Percentiles rank a stretch among this genome's conserved stretches.
phyloP scores from a whole-genome alignment of 257 asterid genomes.

The Rauvolfia tetraphylla region DNA sequence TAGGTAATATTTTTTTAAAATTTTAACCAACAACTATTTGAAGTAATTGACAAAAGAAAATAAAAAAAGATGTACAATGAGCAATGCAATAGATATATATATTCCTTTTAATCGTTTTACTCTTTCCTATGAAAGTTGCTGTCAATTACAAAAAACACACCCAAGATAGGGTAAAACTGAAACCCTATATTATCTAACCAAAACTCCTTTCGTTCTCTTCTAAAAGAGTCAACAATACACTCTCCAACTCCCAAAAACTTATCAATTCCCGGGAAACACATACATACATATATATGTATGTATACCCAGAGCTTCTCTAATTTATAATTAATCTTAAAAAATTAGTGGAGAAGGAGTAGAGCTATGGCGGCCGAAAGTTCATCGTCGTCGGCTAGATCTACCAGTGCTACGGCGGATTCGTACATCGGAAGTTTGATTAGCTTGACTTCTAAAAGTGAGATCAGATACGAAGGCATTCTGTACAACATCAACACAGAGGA shows the following conservation, averaged over 20 bases:
- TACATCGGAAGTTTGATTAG: conserved; percentile 91
- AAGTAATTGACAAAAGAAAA: no score
- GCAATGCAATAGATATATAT: neutral
- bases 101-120: no score
- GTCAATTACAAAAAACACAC: neutral
- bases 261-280: neutral
- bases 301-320: neutral
- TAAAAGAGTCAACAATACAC: neutral
- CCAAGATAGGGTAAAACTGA: neutral
- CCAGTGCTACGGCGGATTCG: conserved; percentile 76
- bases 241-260: neutral
- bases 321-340: neutral
- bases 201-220: neutral
- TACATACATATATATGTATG: neutral
- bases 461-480: conserved; percentile 85
- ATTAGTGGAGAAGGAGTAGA: conserved; percentile 9
- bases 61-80: no score
- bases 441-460: conserved; percentile 95
- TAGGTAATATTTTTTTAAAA: no score
- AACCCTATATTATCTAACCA: conserved; percentile 7
- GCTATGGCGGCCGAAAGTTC: conserved; percentile 74
- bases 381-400: conserved; percentile 54
- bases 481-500: conserved; percentile 91
- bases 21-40: no score
- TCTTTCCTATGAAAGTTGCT: neutral